Percentiles rank a stretch among this genome's conserved stretches.
phyloP scores from a whole-genome alignment of 2,329 filamentous ascomycete species.

The Tolypocladium cylindrosporum region DNA sequence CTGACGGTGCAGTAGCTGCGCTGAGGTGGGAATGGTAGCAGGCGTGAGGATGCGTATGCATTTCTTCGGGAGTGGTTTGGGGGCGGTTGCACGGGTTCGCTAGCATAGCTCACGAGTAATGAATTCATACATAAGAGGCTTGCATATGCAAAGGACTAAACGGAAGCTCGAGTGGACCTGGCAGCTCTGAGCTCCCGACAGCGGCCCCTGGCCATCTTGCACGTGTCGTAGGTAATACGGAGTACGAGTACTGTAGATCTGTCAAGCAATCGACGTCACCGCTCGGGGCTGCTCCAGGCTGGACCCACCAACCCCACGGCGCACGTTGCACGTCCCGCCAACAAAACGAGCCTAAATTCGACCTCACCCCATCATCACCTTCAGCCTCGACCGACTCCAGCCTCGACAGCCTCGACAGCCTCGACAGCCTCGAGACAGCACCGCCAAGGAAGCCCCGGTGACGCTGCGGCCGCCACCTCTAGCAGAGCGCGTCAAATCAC shows the following conservation, averaged over 20 bases:
- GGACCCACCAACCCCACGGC: background rate
- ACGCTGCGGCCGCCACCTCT: background rate
- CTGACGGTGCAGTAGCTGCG: conserved; percentile 31
- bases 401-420: background rate
- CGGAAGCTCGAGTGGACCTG: background rate
- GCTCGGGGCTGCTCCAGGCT: background rate
- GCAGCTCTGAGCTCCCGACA: background rate
- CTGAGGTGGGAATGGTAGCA: background rate
- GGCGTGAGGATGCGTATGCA: background rate
- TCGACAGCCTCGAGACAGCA: background rate
- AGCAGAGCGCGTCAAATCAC: background rate
- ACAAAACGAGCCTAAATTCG: background rate
- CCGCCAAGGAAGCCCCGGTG: background rate
- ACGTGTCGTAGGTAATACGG: background rate
- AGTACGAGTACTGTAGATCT: background rate
- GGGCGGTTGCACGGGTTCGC: background rate
- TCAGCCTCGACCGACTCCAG: background rate
- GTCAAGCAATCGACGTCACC: background rate
- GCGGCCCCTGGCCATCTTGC: background rate
- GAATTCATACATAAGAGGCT: background rate
- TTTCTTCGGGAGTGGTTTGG: background rate
- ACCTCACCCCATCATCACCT: background rate
- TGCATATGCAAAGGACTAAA: background rate
- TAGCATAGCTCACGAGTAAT: background rate
- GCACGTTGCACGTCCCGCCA: background rate